Base-by-base conservation (phyloP, 108 stramenopile genomes). In the Schizochytrium sp. region DNA sequence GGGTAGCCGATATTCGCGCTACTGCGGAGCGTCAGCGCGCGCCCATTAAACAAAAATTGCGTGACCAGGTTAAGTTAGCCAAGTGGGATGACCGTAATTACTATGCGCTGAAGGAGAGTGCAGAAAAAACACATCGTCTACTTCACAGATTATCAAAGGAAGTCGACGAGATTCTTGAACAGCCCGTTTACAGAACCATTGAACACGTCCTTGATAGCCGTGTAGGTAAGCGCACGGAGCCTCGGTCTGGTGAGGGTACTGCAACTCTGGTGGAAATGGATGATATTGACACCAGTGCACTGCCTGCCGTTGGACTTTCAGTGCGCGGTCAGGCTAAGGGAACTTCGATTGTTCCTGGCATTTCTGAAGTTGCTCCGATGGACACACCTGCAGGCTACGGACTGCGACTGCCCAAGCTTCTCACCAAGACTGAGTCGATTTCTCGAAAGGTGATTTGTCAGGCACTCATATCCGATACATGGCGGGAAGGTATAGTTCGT, bases 61-160 rank as follows among this genome's bases (percentile, higher is more conserved):
- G 95, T 89, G 96, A 98, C 59, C 97, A 98, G 87, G 96, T 95
- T 0, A 98, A 98, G 89, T 92, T 99, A 10, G 97, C 95, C n/a
- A 97, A 96, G 90, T 99, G 99, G 99, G 99, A 99, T 72, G 97
- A 98, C 72, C 97, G 97, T 89, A 96, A 96, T 3, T 98, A 98
- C 90, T 97, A 98, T 92, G 93, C 97, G 19, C 93, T 98, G 57
- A 95, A 94, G n/a, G 99, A 97, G 47, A 94, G 97, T 0, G 93
- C 96, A 17, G 96, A 97, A 89, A 96, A 96, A 88, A 96, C 97
- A 72, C 96, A 98, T 87, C 91, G 96, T 40, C 96, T 96, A 76
- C 72, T 97, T 53, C 96, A 96, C 95, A 95, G 94, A 90, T 91
- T 95, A 10, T 72, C 96, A n/a, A 89, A 93, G 1, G 93, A 95